Percentiles rank a stretch among this genome's conserved stretches.
phyloP scores from a whole-genome alignment of 768 basidiomycete genomes.

The Strobilomyces dryophilus region DNA sequence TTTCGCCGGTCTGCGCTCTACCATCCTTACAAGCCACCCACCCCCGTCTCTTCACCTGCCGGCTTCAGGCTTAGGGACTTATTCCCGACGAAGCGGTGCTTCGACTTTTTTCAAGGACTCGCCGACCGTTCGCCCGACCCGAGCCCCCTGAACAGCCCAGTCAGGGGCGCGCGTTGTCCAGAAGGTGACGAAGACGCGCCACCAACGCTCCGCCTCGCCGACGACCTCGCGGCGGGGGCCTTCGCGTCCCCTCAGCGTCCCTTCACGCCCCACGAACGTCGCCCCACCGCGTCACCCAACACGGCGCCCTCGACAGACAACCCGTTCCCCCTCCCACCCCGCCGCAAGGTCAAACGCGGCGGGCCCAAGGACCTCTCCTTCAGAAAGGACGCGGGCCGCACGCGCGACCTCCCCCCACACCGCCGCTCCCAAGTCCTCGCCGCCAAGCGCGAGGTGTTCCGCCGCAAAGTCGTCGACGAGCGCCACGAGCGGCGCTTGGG shows the following conservation, averaged over 20 bases:
- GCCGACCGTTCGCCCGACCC: constrained; percentile 12
- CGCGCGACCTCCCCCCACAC: not conserved
- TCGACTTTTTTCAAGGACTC: constrained; percentile 17
- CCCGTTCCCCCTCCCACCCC: not conserved
- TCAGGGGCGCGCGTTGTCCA: not conserved
- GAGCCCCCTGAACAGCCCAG: constrained; percentile 18
- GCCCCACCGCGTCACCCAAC: not conserved
- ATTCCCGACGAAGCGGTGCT: constrained; percentile 15
- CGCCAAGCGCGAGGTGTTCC: constrained; percentile 9
- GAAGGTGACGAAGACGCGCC: constrained; percentile 12
- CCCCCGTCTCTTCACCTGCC: constrained; percentile 19
- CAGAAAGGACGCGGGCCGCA: not conserved
- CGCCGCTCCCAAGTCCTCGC: constrained; percentile 1
- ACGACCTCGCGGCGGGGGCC: not conserved
- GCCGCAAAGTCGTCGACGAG: not conserved
- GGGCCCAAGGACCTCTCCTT: constrained; percentile 19
- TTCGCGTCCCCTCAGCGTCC: not conserved
- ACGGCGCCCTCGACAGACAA: not conserved
- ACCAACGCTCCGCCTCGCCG: constrained; percentile 5
- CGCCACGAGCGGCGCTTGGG: constrained; percentile 2
- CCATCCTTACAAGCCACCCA: constrained; percentile 14
- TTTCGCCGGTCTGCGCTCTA: constrained; percentile 10
- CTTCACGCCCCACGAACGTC: not conserved
- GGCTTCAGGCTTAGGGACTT: constrained; percentile 23
- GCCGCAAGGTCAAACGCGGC: constrained; percentile 10